Conservation (phyloP, 768 basidiomycete genomes). For the Royoungia palumana region DNA sequence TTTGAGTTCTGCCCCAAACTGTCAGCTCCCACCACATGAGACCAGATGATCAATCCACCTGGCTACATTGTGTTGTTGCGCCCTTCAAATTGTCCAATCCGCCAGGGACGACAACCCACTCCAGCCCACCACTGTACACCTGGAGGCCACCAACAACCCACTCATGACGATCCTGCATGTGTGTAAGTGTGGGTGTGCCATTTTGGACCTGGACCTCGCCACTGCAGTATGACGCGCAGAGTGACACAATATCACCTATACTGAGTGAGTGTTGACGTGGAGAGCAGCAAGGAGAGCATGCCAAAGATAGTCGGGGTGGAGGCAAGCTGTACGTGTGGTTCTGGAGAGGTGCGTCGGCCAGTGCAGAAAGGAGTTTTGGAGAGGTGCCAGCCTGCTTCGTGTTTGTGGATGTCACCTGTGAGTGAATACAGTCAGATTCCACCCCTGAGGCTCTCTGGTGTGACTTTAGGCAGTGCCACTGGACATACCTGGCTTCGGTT, state of each 20-base stretch:
- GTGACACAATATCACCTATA: slow-evolving; percentile 64
- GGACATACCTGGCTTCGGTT: slow-evolving; percentile 63
- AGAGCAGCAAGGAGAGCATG: slow-evolving; percentile 79
- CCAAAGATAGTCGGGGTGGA: slow-evolving; percentile 89
- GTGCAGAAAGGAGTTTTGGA: slow-evolving; percentile 48
- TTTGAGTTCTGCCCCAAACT: slow-evolving; percentile 70
- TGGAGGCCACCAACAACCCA: slow-evolving; percentile 93
- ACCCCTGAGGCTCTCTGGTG: slow-evolving; percentile 67
- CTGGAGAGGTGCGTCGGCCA: not conserved
- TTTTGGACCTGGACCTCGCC: slow-evolving; percentile 67
- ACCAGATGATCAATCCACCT: slow-evolving; percentile 46
- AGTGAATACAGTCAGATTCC: slow-evolving; percentile 85
- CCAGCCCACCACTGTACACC: slow-evolving; percentile 82
- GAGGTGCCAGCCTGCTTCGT: slow-evolving; percentile 87
- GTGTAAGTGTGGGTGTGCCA: slow-evolving; percentile 67
- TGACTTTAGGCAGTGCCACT: slow-evolving; percentile 76
- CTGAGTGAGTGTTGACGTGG: slow-evolving; percentile 49
- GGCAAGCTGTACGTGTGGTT: slow-evolving; percentile 52
- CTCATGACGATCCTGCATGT: slow-evolving; percentile 83
- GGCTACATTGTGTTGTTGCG: slow-evolving; percentile 95
- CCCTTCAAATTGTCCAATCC: slow-evolving; percentile 98
- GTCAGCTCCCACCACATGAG: slow-evolving; percentile 1
- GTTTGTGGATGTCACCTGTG: slow-evolving; percentile 98
- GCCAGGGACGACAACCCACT: slow-evolving; percentile 92
- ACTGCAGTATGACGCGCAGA: slow-evolving; percentile 77